Percentiles rank a stretch among this genome's conserved stretches.
These are phyloP conservation scores for Vitis labrusca DNA, from an alignment of 164 flowering plant genomes.

Conservation along the genomic window DNA sequence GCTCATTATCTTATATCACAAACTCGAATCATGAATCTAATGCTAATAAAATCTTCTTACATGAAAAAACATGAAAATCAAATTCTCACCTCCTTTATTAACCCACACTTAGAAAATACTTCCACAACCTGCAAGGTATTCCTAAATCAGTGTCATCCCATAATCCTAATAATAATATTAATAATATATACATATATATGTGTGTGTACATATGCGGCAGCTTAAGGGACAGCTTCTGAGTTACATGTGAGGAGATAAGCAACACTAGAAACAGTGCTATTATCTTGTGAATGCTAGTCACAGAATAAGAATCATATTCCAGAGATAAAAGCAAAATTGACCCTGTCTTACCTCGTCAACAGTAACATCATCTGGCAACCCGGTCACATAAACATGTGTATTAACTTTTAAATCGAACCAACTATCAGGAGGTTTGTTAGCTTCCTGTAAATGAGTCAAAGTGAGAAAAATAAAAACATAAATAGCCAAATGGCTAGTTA, in stretches of 20 bases:
- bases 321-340: slow-evolving; percentile 2
- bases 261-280: background rate
- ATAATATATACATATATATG: too few species aligned
- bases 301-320: too few species aligned
- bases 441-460: slow-evolving; percentile 62
- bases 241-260: background rate
- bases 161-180: too few species aligned
- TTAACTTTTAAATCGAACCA: slow-evolving; percentile 98
- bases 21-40: background rate
- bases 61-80: background rate
- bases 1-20: background rate
- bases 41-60: background rate
- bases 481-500: background rate
- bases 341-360: slow-evolving; percentile 73
- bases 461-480: background rate
- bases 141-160: slow-evolving; percentile 11
- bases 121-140: slow-evolving; percentile 68
- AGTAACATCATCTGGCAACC: slow-evolving; percentile 96
- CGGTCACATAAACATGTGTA: slow-evolving; percentile 94
- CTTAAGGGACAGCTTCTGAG: background rate
- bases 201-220: background rate
- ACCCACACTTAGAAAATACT: slow-evolving; percentile 93
- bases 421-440: slow-evolving; percentile 93
- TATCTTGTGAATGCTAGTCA: too few species aligned
- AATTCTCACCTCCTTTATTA: slow-evolving; percentile 81